Evolutionary conservation across 805 yeast genomes (phyloP).

Genomic region (Scheffersomyces amazonensis): DNA sequence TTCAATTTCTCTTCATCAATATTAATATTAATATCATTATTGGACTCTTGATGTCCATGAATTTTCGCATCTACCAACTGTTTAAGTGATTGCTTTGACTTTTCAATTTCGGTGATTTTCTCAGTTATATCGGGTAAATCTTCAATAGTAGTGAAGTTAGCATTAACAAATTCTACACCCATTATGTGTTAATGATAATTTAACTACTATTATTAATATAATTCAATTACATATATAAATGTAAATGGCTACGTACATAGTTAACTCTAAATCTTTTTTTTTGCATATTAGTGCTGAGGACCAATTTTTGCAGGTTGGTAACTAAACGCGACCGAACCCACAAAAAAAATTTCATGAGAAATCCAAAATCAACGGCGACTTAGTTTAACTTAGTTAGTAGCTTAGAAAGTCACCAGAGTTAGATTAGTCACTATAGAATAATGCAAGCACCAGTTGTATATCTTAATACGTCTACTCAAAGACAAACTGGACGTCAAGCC

Average conservation of each 20-base stretch:
- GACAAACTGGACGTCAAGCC: constrained; percentile 96
- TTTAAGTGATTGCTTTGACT: constrained; percentile 7
- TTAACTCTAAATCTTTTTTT: too few relatives aligned
- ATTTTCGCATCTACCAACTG: constrained; percentile 6
- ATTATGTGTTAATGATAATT: too few relatives aligned
- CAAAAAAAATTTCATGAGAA: neutral
- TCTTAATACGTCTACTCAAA: constrained; percentile 76
- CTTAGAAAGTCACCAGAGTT: too few relatives aligned
- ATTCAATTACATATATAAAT: too few relatives aligned
- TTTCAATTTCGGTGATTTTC: constrained; percentile 21
- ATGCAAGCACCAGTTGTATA: constrained; percentile 50
- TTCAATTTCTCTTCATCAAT: constrained; percentile 2
- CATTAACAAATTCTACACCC: constrained; percentile 13
- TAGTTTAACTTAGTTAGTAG: too few relatives aligned
- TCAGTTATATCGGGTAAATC: constrained; percentile 30
- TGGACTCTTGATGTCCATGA: neutral
- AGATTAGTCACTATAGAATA: too few relatives aligned
- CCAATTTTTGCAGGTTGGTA: too few relatives aligned
- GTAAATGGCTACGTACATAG: too few relatives aligned
- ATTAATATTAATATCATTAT: neutral
- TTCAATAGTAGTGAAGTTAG: constrained; percentile 26
- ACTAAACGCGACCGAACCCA: neutral
- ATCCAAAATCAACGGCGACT: neutral
- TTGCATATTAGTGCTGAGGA: too few relatives aligned
- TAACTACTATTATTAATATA: too few relatives aligned